Evolutionary conservation across 345 rosid genomes (phyloP).

Genomic region (Melaleuca alternifolia): DNA sequence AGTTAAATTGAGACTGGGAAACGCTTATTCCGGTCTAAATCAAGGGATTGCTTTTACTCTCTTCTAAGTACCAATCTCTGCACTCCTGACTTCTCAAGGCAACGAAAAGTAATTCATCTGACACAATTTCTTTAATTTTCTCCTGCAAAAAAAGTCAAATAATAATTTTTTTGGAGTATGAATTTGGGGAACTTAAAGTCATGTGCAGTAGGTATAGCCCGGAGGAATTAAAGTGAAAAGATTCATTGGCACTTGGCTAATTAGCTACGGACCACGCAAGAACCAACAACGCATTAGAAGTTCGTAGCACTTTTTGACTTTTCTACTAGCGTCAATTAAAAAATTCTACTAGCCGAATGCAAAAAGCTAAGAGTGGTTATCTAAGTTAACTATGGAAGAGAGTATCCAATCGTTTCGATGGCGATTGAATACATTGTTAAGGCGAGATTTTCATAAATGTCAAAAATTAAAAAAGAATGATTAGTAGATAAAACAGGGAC

Average conservation of each 20-base stretch:
- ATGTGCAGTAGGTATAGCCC: not conserved
- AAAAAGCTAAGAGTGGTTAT: not conserved
- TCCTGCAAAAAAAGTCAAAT: not conserved
- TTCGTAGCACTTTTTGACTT: not conserved
- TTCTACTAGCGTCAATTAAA: not conserved
- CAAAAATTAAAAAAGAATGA: not conserved
- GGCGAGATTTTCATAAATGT: not conserved
- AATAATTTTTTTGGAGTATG: not conserved
- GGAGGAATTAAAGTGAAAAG: not conserved
- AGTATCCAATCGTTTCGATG: not conserved
- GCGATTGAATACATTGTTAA: not conserved
- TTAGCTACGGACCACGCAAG: not conserved
- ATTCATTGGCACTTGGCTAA: not conserved
- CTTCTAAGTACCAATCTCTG: too few relatives aligned
- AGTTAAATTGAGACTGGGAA: too few relatives aligned
- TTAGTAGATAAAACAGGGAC: not conserved
- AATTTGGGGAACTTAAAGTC: not conserved
- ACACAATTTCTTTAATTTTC: not conserved
- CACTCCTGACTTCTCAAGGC: too few relatives aligned
- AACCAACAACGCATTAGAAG: not conserved
- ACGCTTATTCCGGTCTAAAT: too few relatives aligned
- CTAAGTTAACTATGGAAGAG: not conserved
- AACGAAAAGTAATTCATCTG: too few relatives aligned
- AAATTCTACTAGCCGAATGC: not conserved
- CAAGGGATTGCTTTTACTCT: too few relatives aligned